Percentiles rank a stretch among this genome's conserved stretches.
phyloP scores from a whole-genome alignment of 2,329 filamentous ascomycete genomes.

The Emergomyces africanus region DNA sequence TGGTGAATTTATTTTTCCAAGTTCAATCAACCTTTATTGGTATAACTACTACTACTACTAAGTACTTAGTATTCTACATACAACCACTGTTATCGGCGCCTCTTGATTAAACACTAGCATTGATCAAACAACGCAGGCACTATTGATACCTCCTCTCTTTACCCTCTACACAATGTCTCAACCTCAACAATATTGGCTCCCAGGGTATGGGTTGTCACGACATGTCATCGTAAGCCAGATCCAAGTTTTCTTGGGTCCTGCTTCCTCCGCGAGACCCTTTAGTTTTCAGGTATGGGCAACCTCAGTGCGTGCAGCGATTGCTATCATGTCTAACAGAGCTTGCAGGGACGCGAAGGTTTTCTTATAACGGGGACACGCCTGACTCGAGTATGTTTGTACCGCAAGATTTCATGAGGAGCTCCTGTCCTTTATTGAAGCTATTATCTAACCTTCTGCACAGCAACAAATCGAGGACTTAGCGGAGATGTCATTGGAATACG shows the following conservation, averaged over 20 bases:
- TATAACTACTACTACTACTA: not conserved
- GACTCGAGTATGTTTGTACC: slow-evolving; percentile 27
- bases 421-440: not conserved
- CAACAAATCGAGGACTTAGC: slow-evolving; percentile 39
- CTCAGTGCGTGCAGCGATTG: slow-evolving; percentile 5
- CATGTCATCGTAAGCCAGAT: slow-evolving; percentile 37
- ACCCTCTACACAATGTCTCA: slow-evolving; percentile 21
- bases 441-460: slow-evolving; percentile 16
- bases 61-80: no score
- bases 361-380: slow-evolving; percentile 34
- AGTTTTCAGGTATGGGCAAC: slow-evolving; percentile 31
- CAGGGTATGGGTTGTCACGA: slow-evolving; percentile 36
- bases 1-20: not conserved
- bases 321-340: slow-evolving; percentile 12
- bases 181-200: slow-evolving; percentile 35
- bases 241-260: slow-evolving; percentile 36
- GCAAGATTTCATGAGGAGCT: slow-evolving; percentile 6
- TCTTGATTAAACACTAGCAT: not conserved
- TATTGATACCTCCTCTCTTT: slow-evolving; percentile 4
- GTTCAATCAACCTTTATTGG: not conserved
- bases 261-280: slow-evolving; percentile 34
- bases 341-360: slow-evolving; percentile 37
- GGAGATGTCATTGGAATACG: slow-evolving; percentile 35
- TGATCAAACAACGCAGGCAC: not conserved
- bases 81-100: not conserved